A percentile compares a stretch with the other conserved stretches of the same genome.
phyloP scores from a whole-genome alignment of 495 filamentous ascomycete genomes.

The Talaromyces trachyspermus region DNA sequence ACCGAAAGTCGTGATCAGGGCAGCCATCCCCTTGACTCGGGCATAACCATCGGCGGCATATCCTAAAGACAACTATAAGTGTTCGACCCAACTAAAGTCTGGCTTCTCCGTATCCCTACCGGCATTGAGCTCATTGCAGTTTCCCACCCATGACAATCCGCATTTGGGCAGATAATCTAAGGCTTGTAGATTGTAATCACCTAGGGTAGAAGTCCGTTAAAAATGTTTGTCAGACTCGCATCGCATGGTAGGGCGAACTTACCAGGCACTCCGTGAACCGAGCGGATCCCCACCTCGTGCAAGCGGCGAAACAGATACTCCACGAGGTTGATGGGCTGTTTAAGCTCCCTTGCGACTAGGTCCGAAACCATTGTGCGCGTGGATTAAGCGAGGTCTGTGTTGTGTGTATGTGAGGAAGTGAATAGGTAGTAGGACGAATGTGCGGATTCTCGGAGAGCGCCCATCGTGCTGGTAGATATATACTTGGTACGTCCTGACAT shows the following conservation, averaged over 20 bases:
- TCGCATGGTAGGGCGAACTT: background rate
- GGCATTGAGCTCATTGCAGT: conserved; percentile 62
- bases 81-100: no score
- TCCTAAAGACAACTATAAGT: conserved; percentile 39
- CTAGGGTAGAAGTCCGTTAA: no score
- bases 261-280: conserved; percentile 61
- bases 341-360: conserved; percentile 46
- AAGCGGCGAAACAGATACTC: conserved; percentile 60
- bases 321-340: conserved; percentile 47
- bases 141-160: conserved; percentile 59
- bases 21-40: conserved; percentile 57
- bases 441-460: no score
- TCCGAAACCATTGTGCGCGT: conserved; percentile 44
- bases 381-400: no score
- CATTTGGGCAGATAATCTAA: conserved; percentile 56
- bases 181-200: conserved; percentile 45
- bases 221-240: background rate
- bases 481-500: no score
- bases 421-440: no score
- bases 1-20: conserved; percentile 61
- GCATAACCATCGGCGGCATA: conserved; percentile 71
- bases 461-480: no score
- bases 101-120: conserved; percentile 25
- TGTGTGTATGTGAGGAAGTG: no score
- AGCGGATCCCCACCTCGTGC: conserved; percentile 52